Evolutionary conservation across 2,329 filamentous ascomycete genomes (phyloP).

Genomic region (Zymoseptoria crescenta): DNA sequence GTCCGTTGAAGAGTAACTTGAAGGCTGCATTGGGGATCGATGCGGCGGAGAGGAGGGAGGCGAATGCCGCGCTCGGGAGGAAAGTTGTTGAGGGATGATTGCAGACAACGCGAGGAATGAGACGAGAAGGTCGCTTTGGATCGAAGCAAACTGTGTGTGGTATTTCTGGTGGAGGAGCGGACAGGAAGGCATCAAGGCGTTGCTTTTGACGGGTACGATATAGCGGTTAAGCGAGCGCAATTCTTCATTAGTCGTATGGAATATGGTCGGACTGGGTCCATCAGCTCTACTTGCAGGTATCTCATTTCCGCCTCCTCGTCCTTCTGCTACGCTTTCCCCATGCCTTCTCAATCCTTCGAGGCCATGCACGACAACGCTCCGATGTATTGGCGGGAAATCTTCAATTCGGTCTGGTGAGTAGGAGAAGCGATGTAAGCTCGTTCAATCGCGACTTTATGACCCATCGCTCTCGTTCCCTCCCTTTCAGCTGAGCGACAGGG

Average conservation of each 20-base stretch:
- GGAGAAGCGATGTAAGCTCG: background rate
- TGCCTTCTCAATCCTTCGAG: background rate
- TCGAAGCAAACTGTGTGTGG: too few relatives aligned
- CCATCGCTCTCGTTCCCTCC: background rate
- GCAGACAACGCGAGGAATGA: background rate
- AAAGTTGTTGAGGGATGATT: background rate
- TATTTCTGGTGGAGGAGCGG: too few relatives aligned
- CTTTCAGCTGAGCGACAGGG: background rate
- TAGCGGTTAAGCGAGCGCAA: background rate
- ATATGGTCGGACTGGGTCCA: background rate
- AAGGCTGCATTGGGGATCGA: background rate
- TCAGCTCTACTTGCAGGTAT: background rate
- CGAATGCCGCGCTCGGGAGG: background rate
- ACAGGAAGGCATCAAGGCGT: background rate
- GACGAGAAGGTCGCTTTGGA: too few relatives aligned
- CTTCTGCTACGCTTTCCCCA: background rate
- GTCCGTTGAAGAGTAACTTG: background rate
- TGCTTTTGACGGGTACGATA: background rate
- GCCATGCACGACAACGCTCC: background rate
- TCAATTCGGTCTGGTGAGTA: background rate
- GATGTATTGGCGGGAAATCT: background rate
- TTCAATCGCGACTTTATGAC: background rate
- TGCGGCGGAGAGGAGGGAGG: background rate
- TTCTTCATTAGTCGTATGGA: background rate
- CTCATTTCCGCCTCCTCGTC: background rate